These are phyloP conservation scores for Oryza glaberrima DNA, from an alignment of 176 grass and related monocot species.

Conservation along the genomic window DNA sequence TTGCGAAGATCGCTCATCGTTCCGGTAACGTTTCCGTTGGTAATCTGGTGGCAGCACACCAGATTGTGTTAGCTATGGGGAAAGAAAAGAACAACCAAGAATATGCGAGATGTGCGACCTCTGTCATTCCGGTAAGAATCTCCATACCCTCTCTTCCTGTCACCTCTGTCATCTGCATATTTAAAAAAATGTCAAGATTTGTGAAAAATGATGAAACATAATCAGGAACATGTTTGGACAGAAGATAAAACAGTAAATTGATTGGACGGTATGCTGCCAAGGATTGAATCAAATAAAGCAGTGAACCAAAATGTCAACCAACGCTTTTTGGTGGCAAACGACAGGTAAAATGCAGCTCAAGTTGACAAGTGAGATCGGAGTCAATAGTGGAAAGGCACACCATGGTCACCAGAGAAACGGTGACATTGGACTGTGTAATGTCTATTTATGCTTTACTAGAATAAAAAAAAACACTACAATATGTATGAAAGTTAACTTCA, in stretches of 20 bases:
- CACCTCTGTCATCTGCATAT: conserved; percentile 74
- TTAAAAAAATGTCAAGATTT: conserved; percentile 8
- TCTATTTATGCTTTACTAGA: neutral
- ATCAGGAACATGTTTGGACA: neutral
- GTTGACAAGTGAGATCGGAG: neutral
- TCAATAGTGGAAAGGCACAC: conserved; percentile 10
- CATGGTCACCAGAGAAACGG: neutral
- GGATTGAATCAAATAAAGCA: conserved; percentile 1
- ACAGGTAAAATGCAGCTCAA: neutral
- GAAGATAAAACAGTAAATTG: neutral
- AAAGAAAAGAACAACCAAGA: neutral
- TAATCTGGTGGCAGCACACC: conserved; percentile 63
- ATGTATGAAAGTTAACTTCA: neutral
- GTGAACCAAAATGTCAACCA: neutral
- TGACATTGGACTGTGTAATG: neutral
- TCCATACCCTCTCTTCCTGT: conserved; percentile 68
- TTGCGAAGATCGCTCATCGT: conserved; percentile 47
- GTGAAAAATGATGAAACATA: conserved; percentile 6
- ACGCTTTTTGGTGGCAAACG: neutral
- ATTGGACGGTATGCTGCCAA: neutral
- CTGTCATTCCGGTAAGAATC: conserved; percentile 66
- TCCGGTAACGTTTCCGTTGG: conserved; percentile 65
- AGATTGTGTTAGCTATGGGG: conserved; percentile 3
- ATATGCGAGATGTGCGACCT: conserved; percentile 45
- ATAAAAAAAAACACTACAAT: neutral